Evolutionary conservation across 2,329 filamentous ascomycete genomes (phyloP).

Genomic region (Diaporthe sp.): DNA sequence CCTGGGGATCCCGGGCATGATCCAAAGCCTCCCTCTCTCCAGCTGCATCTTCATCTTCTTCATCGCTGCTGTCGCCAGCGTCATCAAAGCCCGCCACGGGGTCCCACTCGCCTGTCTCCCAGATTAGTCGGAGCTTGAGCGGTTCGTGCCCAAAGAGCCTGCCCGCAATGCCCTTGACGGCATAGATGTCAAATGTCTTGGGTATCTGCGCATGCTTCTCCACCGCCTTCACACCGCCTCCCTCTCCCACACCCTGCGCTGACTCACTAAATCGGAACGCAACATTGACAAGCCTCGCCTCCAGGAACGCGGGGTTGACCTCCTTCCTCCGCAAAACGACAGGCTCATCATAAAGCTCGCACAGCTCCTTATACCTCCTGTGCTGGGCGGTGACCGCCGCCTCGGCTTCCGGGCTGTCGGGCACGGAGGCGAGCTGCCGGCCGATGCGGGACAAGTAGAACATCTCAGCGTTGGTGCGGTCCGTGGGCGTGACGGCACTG

Average conservation of each 20-base stretch:
- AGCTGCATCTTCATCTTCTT: constrained; percentile 60
- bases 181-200: constrained; percentile 83
- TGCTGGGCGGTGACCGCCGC: constrained; percentile 72
- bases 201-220: constrained; percentile 71
- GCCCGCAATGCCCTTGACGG: constrained; percentile 82
- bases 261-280: constrained; percentile 40
- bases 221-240: neutral
- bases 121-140: constrained; percentile 76
- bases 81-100: constrained; percentile 76
- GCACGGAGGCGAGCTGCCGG: constrained; percentile 76
- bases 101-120: constrained; percentile 94
- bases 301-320: constrained; percentile 84
- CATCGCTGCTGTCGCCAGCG: constrained; percentile 66
- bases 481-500: constrained; percentile 76
- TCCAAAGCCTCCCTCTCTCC: constrained; percentile 50
- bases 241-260: constrained; percentile 8
- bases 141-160: constrained; percentile 77
- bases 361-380: constrained; percentile 80
- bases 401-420: constrained; percentile 63
- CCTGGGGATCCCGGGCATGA: constrained; percentile 42
- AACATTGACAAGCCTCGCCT: constrained; percentile 81
- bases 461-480: constrained; percentile 89
- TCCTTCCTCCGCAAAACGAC: constrained; percentile 68
- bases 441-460: constrained; percentile 92
- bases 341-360: constrained; percentile 81